Evolutionary conservation across 768 basidiomycete genomes (phyloP).

Genomic region (Leccinum obscurum): DNA sequence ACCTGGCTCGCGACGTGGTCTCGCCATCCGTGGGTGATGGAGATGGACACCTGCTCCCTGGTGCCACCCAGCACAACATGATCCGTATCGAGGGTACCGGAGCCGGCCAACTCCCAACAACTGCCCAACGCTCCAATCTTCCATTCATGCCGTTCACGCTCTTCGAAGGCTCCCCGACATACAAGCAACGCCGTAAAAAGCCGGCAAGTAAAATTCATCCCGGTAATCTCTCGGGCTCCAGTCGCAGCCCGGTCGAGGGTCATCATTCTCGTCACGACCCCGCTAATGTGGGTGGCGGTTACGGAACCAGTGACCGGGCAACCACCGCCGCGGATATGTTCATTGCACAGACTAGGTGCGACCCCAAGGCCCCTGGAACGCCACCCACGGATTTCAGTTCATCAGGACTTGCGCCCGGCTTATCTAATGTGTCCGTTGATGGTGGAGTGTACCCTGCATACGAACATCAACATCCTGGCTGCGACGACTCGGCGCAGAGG

Average conservation of each 20-base stretch:
- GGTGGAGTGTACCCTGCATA: constrained; percentile 21
- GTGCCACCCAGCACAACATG: constrained; percentile 12
- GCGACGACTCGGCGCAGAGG: constrained; percentile 20
- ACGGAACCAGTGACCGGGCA: constrained; percentile 29
- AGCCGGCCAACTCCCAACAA: constrained; percentile 15
- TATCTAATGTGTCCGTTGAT: constrained; percentile 24
- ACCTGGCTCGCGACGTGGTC: constrained; percentile 31
- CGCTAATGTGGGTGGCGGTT: constrained; percentile 27
- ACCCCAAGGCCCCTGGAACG: constrained; percentile 37
- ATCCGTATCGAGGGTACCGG: constrained; percentile 30
- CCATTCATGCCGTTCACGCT: constrained; percentile 70
- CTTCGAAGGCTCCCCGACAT: constrained; percentile 81
- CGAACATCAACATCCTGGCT: constrained; percentile 18
- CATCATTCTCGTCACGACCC: constrained; percentile 16
- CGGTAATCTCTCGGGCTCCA: constrained; percentile 30
- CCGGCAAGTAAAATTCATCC: constrained; percentile 40
- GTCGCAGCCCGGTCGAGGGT: constrained; percentile 23
- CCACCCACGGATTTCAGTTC: constrained; percentile 21
- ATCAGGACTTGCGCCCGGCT: constrained; percentile 21
- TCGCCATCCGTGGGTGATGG: constrained; percentile 13
- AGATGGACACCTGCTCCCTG: constrained; percentile 13
- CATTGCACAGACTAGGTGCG: constrained; percentile 57
- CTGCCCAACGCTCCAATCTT: constrained; percentile 20
- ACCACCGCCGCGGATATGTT: constrained; percentile 70
- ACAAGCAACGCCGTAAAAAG: constrained; percentile 88